Base-by-base conservation (phyloP, 495 filamentous ascomycete genomes). In the Melanomma pulvis-pyrius region DNA sequence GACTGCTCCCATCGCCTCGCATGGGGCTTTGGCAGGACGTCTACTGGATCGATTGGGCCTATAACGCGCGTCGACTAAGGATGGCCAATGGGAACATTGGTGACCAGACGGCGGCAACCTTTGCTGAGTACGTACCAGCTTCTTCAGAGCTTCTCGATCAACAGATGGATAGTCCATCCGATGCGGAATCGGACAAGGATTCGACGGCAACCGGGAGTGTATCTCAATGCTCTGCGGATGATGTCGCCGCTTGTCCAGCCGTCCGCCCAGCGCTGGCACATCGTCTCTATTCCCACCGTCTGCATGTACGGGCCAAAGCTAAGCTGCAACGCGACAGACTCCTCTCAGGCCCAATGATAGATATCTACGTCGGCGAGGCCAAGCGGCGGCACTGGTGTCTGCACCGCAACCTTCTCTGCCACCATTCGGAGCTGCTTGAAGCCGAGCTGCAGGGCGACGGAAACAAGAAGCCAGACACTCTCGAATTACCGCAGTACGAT, bases 371-470 rank as follows among this genome's bases (percentile, higher is more conserved):
- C 9, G 80, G 80, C 24, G 63, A 72, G 51, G 39, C 63, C 17
- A 44, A 44, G 17, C 73, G 70, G 69, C 75, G 76, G 44, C 76
- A 79, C 30, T 82, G 80, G 80, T 55, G 70, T 11, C 67, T 82
- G 21, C 80, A 82, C 72, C 76, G 73, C 44, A 82, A 82, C 58
- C 73, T 82, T 12, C 76, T 82, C 4, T 77, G 75, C 50, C 75
- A 81, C 59, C 57, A 81, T 70, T 81, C 79, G n/a, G 71, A 71
- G 19, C 78, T 73, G 54, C 79, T 82, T 48, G 72, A 76, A 39
- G 58, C 72, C 30, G 79, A 81, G 54, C 71, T 78, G n/a, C 68
- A 69, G 9, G 65, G 63, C 22, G 73, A 73, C 3, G 65, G 59
- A 8, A 70, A 73, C 51, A 68, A 70, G 26, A 74, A 74, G 57